phyloP scores from a whole-genome alignment of 345 rosid genomes.

The Bruguiera parviflora region DNA sequence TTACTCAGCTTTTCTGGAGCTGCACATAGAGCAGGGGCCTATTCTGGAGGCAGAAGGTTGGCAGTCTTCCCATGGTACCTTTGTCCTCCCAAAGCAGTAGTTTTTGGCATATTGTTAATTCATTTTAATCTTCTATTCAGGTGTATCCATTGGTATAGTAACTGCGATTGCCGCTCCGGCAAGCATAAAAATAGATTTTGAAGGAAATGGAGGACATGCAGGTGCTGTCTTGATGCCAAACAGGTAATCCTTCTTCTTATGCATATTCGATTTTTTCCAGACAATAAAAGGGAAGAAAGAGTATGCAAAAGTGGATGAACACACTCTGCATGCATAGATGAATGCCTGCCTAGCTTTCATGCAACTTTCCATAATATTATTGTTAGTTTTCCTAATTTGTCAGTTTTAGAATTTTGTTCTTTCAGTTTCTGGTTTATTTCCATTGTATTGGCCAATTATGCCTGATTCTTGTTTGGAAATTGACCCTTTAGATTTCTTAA shows the following conservation, averaged over 20 bases:
- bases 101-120: conserved; percentile 7
- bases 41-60: conserved; percentile 83
- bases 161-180: conserved; percentile 98
- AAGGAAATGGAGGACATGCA: conserved; percentile 95
- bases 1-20: conserved; percentile 80
- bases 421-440: neutral
- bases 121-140: conserved; percentile 31
- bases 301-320: too few relatives aligned
- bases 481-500: neutral
- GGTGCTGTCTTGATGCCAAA: conserved; percentile 93
- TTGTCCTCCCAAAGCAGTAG: neutral
- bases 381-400: neutral
- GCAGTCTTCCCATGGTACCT: conserved; percentile 6
- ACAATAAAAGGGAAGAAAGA: neutral
- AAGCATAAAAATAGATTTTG: conserved; percentile 83
- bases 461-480: neutral
- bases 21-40: conserved; percentile 97
- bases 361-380: neutral
- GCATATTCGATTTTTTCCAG: neutral
- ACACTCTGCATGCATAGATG: neutral
- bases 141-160: conserved; percentile 74
- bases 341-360: neutral
- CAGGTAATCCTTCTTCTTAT: conserved; percentile 40
- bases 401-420: neutral
- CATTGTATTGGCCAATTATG: neutral